These are phyloP conservation scores for Phytophthora ohioensis DNA, from an alignment of 352 stramenopile species.

Conservation along the genomic window DNA sequence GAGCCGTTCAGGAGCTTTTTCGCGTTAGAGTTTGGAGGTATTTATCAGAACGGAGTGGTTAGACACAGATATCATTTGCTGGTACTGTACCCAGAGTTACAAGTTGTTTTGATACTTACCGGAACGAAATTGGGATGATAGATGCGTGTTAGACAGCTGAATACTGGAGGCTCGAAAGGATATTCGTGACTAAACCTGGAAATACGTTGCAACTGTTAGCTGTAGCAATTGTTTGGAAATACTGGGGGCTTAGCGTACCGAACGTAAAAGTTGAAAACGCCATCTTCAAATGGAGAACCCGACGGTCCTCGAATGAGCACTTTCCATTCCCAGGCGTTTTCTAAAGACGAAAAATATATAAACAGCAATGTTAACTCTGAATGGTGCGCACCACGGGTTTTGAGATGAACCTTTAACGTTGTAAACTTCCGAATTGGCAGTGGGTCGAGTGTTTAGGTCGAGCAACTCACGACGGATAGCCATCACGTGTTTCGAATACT, in stretches of 20 bases:
- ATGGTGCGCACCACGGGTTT: background rate
- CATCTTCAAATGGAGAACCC: conserved; percentile 58
- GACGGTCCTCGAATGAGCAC: conserved; percentile 41
- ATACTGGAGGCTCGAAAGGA: conserved; percentile 55
- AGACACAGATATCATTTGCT: too few species aligned
- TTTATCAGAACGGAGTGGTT: background rate
- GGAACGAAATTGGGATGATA: conserved; percentile 82
- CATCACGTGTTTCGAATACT: conserved; percentile 71
- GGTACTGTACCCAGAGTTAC: too few species aligned
- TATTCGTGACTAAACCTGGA: conserved; percentile 65
- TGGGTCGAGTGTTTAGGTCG: conserved; percentile 46
- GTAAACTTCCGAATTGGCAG: conserved; percentile 31
- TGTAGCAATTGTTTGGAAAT: background rate
- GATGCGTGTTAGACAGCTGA: conserved; percentile 63
- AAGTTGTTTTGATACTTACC: conserved; percentile 30
- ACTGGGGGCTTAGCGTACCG: conserved; percentile 19
- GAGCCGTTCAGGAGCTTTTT: conserved; percentile 61
- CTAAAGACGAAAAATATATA: conserved; percentile 12
- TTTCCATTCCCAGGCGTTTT: conserved; percentile 67
- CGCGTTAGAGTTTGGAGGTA: background rate
- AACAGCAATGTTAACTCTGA: background rate
- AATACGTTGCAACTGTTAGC: background rate
- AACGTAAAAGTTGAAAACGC: conserved; percentile 55
- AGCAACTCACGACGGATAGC: conserved; percentile 56
- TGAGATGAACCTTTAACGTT: conserved; percentile 53